Evolutionary conservation across 306 rosid genomes (phyloP).

Genomic region (Vigna nakashimae): DNA sequence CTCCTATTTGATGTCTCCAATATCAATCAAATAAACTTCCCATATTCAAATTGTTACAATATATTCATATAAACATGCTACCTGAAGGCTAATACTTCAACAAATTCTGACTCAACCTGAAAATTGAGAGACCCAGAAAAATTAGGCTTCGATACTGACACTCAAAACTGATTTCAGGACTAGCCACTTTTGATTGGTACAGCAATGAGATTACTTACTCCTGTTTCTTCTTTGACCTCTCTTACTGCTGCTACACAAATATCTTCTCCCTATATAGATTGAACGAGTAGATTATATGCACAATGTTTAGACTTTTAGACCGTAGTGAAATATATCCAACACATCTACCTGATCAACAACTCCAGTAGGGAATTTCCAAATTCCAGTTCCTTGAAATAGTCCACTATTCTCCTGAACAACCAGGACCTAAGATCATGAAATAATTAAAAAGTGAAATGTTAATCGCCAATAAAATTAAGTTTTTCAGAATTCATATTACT

Average conservation of each 20-base stretch:
- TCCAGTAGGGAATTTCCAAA: slow-evolving; percentile 89
- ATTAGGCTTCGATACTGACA: slow-evolving; percentile 23
- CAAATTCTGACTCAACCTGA: slow-evolving; percentile 78
- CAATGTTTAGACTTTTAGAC: neutral
- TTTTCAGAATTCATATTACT: slow-evolving; percentile 20
- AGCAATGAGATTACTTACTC: slow-evolving; percentile 55
- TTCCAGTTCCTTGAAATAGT: slow-evolving; percentile 52
- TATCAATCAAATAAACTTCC: slow-evolving; percentile 36
- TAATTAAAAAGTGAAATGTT: slow-evolving; percentile 3
- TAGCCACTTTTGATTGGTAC: slow-evolving; percentile 4
- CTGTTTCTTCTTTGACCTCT: slow-evolving; percentile 92
- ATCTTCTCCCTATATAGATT: slow-evolving; percentile 72
- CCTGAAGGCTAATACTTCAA: slow-evolving; percentile 80
- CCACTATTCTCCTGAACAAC: slow-evolving; percentile 82
- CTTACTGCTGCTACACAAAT: slow-evolving; percentile 70
- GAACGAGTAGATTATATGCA: slow-evolving; percentile 18
- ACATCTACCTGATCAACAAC: slow-evolving; percentile 68
- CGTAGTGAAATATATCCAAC: slow-evolving; percentile 1
- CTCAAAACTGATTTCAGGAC: too few species aligned
- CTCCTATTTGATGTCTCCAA: slow-evolving; percentile 21
- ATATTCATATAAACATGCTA: slow-evolving; percentile 37
- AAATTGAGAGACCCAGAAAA: slow-evolving; percentile 36
- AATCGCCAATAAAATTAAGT: neutral
- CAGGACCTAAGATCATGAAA: slow-evolving; percentile 55
- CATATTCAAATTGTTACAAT: neutral